Evolutionary conservation across 345 rosid species (phyloP).

Genomic region (Xanthoceras sorbifolium): DNA sequence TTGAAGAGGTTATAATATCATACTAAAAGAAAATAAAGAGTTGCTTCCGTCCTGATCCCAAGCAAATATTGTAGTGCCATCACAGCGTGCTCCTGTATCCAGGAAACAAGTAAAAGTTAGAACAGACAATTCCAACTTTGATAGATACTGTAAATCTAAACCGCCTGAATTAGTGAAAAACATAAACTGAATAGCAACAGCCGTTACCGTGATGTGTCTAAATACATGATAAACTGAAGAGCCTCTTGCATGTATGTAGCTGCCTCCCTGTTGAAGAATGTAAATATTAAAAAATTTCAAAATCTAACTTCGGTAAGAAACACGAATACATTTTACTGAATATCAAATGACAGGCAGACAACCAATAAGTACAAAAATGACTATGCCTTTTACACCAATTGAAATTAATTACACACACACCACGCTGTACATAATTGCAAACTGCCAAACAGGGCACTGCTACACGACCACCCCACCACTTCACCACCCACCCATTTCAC

Average conservation of each 20-base stretch:
- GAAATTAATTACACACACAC: background rate
- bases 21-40: slow-evolving; percentile 78
- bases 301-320: background rate
- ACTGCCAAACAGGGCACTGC: background rate
- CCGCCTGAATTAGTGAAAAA: background rate
- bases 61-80: slow-evolving; percentile 78
- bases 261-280: slow-evolving; percentile 66
- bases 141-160: background rate
- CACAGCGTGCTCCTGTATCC: slow-evolving; percentile 75
- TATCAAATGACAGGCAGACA: background rate
- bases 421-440: background rate
- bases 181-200: background rate
- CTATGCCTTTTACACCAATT: background rate
- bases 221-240: slow-evolving; percentile 66
- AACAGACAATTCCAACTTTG: slow-evolving; percentile 15
- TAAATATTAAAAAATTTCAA: background rate
- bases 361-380: background rate
- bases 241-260: slow-evolving; percentile 80
- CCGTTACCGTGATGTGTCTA: slow-evolving; percentile 69
- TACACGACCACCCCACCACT: background rate
- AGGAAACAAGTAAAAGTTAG: slow-evolving; percentile 17
- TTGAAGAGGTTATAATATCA: background rate
- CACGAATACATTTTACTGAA: background rate
- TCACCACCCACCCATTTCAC: background rate
- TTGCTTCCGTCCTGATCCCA: slow-evolving; percentile 53